Conservation (phyloP, 2,329 filamentous ascomycete species). For the Penicillium sp. region DNA sequence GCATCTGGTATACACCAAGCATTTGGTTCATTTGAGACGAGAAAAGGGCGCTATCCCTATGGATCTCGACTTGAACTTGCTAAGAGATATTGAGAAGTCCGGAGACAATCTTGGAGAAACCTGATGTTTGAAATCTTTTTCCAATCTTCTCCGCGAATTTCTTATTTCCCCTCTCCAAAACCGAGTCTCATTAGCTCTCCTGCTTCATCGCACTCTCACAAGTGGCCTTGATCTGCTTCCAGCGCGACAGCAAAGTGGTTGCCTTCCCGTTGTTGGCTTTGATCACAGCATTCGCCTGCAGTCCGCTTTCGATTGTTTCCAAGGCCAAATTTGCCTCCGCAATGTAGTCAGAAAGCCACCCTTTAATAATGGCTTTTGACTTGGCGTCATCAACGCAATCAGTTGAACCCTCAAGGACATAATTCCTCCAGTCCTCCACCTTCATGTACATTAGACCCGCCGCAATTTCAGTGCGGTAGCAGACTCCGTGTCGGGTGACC, state of each 20-base stretch:
- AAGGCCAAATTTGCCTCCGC: constrained; percentile 32
- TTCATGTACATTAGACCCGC: constrained; percentile 39
- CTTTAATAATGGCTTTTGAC: constrained; percentile 30
- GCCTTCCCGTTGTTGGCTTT: constrained; percentile 21
- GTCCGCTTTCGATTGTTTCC: constrained; percentile 17
- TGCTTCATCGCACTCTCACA: too few relatives aligned
- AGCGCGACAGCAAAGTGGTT: constrained; percentile 31
- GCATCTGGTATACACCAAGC: constrained; percentile 67
- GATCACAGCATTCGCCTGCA: constrained; percentile 13
- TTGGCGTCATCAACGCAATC: constrained; percentile 27
- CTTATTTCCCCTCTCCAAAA: too few relatives aligned
- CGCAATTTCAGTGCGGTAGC: constrained; percentile 42
- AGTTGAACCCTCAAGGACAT: constrained; percentile 35
- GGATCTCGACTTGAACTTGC: constrained; percentile 6
- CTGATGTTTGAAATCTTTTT: too few relatives aligned
- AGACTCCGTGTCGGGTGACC: constrained; percentile 35
- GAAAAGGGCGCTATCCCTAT: constrained; percentile 33
- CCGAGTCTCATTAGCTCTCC: too few relatives aligned
- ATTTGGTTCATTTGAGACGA: constrained; percentile 39
- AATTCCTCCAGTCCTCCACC: constrained; percentile 35
- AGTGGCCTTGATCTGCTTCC: constrained; percentile 37
- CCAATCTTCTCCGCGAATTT: too few relatives aligned
- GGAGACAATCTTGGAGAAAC: too few relatives aligned
- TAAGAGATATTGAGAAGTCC: background rate
- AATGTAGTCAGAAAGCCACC: constrained; percentile 34